These are phyloP conservation scores for Fusarium sp. DNA, from an alignment of 2,329 filamentous ascomycete genomes.

Conservation along the genomic window DNA sequence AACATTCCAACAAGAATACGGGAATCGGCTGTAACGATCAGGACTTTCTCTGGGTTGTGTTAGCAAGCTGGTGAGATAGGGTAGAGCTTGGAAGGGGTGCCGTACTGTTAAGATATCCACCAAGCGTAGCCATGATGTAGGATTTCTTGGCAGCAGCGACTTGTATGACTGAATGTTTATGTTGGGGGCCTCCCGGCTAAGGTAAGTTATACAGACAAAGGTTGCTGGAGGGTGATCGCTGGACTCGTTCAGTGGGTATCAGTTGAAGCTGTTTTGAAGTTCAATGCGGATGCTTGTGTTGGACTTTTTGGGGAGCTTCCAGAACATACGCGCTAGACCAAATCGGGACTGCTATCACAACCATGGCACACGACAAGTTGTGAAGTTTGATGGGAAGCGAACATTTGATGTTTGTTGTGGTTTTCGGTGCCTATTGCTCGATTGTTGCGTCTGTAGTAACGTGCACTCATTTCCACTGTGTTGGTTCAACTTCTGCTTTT, in stretches of 20 bases:
- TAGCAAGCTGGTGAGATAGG: constrained; percentile 9
- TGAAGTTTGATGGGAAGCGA: not conserved
- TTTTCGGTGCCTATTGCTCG: not conserved
- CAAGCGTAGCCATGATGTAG: constrained; percentile 58
- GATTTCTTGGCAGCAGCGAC: not conserved
- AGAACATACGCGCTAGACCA: constrained; percentile 36
- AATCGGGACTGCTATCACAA: constrained; percentile 22
- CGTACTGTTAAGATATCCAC: constrained; percentile 60
- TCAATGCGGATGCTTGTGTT: constrained; percentile 28
- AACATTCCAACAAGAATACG: constrained; percentile 87
- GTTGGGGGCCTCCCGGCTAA: too few relatives aligned
- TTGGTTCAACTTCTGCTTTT: not conserved
- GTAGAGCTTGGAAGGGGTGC: constrained; percentile 17
- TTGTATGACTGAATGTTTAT: not conserved
- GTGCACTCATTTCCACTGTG: not conserved
- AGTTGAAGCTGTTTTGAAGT: constrained; percentile 24
- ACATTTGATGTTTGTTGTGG: not conserved
- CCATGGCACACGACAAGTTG: not conserved
- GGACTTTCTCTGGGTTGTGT: constrained; percentile 79
- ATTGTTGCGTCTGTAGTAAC: not conserved
- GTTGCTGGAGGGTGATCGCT: not conserved
- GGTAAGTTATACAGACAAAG: not conserved
- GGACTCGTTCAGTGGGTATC: not conserved
- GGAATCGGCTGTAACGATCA: constrained; percentile 92
- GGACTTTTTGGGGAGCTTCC: constrained; percentile 46